Evolutionary conservation across 768 basidiomycete genomes (phyloP), one percentile per base, ranked within the genome.

Genomic region (Brasilioporus rufonigricans): DNA sequence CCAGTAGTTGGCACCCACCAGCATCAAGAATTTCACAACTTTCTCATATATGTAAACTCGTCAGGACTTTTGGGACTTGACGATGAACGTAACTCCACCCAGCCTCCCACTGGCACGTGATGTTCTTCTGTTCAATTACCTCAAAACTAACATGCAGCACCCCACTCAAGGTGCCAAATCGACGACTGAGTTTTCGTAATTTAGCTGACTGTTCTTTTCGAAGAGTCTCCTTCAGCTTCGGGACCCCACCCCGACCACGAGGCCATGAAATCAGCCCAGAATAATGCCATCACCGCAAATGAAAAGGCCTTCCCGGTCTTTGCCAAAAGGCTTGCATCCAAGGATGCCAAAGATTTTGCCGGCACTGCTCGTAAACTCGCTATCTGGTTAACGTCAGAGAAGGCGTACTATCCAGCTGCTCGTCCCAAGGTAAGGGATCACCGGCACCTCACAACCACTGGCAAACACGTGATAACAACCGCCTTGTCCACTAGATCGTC

Each of bases 341-440:
- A 63, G 24, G 65, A 77, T 40, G 3, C 43, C 39, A 61, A 40
- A 10, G 62, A 68, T 13, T 71, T 57, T 19, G 18, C 39, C 23
- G 50, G 21, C 18, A 69, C 57, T 2, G 32, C 75, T 7, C 61
- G 61, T 18, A 82, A 76, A 61, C 65, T 84, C 19, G 65, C 71
- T 1, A 6, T n/a, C 2, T 84, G 80, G 81, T 61, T 82, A 39
- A 45, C 62, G 24, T 75, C 76, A 48, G 71, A 74, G 39, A 77
- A 76, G 58, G 83, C 82, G 1, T 84, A 84, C 60, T 85, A 85
- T 61, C 44, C 64, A 1, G 70, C 57, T 31, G 83, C 81, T 40
- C 75, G 80, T 33, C 75, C 73, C 43, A 75, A 79, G 69, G 83
- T 82, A 54, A 56, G 71, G 61, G 9, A 39, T n/a, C n/a, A n/a